Base-by-base conservation (phyloP, 345 rosid genomes). In the Bruguiera sexangula region DNA sequence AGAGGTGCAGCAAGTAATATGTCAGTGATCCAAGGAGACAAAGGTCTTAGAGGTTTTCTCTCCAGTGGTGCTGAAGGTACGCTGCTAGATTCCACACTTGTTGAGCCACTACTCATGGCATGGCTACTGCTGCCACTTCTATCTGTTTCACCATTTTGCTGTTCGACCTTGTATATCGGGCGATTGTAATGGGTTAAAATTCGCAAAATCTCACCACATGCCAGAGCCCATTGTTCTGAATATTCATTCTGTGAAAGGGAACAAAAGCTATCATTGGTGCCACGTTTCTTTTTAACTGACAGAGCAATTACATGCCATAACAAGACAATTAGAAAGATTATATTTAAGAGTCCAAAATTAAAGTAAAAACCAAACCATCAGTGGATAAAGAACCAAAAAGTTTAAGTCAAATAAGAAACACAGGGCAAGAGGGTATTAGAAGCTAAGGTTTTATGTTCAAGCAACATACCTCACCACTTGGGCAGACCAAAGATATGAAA, bases 191-290 rank as follows among this genome's bases (percentile, higher is more conserved):
- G 98, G 68, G 98, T 94, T 80, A 94, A 81, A 76, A 91, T 86
- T 74, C 98, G 89, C 83, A 94, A 86, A 69, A 94, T 91, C 82
- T 94, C 98, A 71, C 93, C 94, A 34, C 98, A 94, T 36, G 97
- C 98, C 74, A 94, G 82, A 81, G 97, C 98, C 98, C 97, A 94
- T 77, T 94, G 98, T 78, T 91, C 97, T 34, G 97, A 91, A 79
- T 89, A 94, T 78, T 88, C 98, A 69, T 83, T 91, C 98, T 93
- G 92, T 53, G 60, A 67, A 63, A 76, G 63, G 18, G 69, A 8
- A 46, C 36, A 52, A 61, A 26, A 36, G 19, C 2, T 62, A 21
- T 62, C 37, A 51, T 26, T 8, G 46, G 18, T 22, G 20, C 36
- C 6, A 50, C 20, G 51, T 30, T 62, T 37, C 31, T 2, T 62